Conservation (phyloP, 2,329 filamentous ascomycete genomes). For the Fusarium pseudoanthophilum region DNA sequence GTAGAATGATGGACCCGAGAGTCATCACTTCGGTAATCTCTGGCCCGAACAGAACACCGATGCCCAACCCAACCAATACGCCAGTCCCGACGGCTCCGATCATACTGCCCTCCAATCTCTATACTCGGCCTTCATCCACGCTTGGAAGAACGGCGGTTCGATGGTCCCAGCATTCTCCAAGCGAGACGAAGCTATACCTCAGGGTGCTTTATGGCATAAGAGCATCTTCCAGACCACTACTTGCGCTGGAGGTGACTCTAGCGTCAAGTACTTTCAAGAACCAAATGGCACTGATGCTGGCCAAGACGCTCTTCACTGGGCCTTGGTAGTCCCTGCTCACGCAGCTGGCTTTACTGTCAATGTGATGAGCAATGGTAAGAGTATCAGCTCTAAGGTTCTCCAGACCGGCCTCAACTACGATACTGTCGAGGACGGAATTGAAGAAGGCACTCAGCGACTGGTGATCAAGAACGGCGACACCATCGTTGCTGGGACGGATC, state of each 20-base stretch:
- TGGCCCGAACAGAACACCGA: not conserved
- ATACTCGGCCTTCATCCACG: not conserved
- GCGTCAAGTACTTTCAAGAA: not conserved
- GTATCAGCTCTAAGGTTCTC: not conserved
- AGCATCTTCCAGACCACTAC: not conserved
- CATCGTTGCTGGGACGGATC: not conserved
- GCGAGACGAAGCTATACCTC: not conserved
- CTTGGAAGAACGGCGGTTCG: not conserved
- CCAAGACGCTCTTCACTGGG: not conserved
- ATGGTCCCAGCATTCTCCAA: not conserved
- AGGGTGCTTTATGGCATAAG: not conserved
- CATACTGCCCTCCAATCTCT: not conserved
- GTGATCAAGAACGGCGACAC: not conserved
- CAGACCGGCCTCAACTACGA: not conserved
- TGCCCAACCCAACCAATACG: not conserved
- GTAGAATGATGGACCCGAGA: not conserved
- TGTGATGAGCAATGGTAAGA: not conserved
- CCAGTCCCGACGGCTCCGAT: not conserved
- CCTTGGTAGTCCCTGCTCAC: not conserved
- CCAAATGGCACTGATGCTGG: not conserved
- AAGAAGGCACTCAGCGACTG: not conserved
- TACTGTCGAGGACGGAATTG: not conserved
- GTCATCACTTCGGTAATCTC: not conserved
- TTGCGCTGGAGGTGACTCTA: not conserved
- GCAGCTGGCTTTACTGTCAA: not conserved